Evolutionary conservation across 2,329 filamentous ascomycete species (phyloP), one percentile per base, ranked within the genome.

Genomic region (Hirsutella thompsonii): DNA sequence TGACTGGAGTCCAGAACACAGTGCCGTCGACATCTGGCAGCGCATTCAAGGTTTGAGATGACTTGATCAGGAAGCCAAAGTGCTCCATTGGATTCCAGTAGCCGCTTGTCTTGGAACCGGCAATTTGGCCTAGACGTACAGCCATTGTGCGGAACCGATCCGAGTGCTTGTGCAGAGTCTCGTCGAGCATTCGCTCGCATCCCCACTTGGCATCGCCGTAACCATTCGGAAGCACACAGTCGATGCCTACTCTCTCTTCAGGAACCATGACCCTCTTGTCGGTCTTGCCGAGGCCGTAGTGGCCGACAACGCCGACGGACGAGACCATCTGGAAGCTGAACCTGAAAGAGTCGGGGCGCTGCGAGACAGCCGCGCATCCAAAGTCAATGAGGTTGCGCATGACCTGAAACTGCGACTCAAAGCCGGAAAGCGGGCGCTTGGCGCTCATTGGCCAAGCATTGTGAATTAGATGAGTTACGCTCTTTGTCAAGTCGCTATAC

Each of bases 11-110:
- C 70, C 70, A 74, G 6, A 46, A 61, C 1, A 71, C 41, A 2
- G 43, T 36, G 1, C 67, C 68, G 0, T 56, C 38, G 2, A 71
- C 46, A 19, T 63, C 55, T 0, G 70, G 69, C 8, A 69, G 47
- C 0, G 52, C 57, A 1, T 55, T 52, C 0, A 74, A 44, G 1
- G 63, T 64, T 46, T 74, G 67, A 0, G 65, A 62, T 0, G 65
- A 69, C 50, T 73, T 73, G 39, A 72, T 49, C 19, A 76, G 42
- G 44, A 71, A 70, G 0, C 58, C 49, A 11, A 75, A 54, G 44
- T 75, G 68, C 48, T 76, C 70, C 21, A 60, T 57, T 0, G 63
- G 55, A 46, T 76, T 77, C 74, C 73, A 78, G 47, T 66, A 68
- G 0, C 72, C 72, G 41, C 55, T 72, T 0, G 42, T 57, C 3